These are phyloP conservation scores for Phyllosticta citrichinensis DNA, from an alignment of 2,329 filamentous ascomycete genomes.

Conservation along the genomic window DNA sequence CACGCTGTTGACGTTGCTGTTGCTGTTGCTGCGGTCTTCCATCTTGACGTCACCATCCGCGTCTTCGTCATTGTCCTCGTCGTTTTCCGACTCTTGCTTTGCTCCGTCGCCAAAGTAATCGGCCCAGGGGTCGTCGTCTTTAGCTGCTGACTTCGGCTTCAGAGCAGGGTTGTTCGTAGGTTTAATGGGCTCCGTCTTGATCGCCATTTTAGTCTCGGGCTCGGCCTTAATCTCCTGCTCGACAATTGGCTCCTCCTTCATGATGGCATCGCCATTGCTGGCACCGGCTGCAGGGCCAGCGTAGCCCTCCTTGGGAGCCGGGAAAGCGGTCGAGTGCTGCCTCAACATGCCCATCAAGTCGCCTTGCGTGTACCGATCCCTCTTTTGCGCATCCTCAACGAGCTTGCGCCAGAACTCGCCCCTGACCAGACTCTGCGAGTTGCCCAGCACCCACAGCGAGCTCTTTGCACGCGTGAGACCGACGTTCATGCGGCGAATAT, in stretches of 20 bases:
- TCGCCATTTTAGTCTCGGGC: neutral
- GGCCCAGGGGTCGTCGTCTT: conserved; percentile 1
- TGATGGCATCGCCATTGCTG: neutral
- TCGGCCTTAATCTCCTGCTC: conserved; percentile 1
- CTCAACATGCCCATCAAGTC: conserved; percentile 47
- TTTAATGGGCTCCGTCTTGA: neutral
- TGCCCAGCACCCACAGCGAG: conserved; percentile 91
- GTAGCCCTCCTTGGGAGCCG: conserved; percentile 16
- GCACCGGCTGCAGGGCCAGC: neutral
- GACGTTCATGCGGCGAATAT: conserved; percentile 98
- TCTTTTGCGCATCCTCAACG: conserved; percentile 66
- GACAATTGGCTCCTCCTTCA: neutral
- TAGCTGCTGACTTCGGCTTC: neutral
- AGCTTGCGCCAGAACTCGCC: conserved; percentile 86
- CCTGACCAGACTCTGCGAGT: conserved; percentile 74
- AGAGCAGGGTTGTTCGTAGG: neutral
- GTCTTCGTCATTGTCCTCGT: neutral
- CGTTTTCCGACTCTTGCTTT: neutral
- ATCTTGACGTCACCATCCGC: conserved; percentile 11
- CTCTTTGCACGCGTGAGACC: conserved; percentile 94
- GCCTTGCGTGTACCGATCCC: conserved; percentile 68
- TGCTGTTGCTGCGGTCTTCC: conserved; percentile 11
- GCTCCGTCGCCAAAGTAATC: neutral
- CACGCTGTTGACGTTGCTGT: neutral
- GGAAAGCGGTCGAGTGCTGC: conserved; percentile 38